phyloP scores from a whole-genome alignment of 768 basidiomycete genomes.

The Pilatotrama ljubarskyi region DNA sequence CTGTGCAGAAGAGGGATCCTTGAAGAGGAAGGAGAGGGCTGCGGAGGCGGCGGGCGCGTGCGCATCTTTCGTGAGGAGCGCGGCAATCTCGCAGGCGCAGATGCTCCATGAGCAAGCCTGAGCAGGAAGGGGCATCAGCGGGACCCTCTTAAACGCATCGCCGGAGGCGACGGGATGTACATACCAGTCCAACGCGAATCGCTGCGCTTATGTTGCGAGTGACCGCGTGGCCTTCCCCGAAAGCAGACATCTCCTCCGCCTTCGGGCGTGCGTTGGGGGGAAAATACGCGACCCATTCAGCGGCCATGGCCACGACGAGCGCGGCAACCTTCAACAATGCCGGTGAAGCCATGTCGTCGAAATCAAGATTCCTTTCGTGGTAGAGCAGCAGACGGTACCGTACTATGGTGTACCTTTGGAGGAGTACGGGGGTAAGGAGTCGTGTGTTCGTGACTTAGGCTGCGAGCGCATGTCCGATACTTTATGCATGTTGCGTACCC shows the following conservation, averaged over 20 bases:
- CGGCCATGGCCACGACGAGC: background rate
- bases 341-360: too few relatives aligned
- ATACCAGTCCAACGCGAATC: background rate
- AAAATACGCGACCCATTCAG: background rate
- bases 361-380: too few relatives aligned
- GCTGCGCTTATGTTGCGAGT: background rate
- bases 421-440: too few relatives aligned
- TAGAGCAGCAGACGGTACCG: too few relatives aligned
- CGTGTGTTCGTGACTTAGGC: too few relatives aligned
- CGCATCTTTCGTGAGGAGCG: background rate
- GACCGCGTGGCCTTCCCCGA: background rate
- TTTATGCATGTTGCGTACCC: too few relatives aligned
- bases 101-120: background rate
- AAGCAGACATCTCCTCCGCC: background rate
- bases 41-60: background rate
- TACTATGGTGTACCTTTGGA: too few relatives aligned
- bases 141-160: too few relatives aligned
- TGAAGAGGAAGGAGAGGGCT: background rate
- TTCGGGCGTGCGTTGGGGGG: conserved; percentile 3
- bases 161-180: background rate
- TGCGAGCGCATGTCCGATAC: too few relatives aligned
- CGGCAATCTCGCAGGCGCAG: background rate
- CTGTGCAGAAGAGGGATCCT: background rate
- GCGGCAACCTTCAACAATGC: background rate
- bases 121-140: too few relatives aligned